Base-by-base conservation (phyloP, 2,329 filamentous ascomycete species). In the Periconia sp. region DNA sequence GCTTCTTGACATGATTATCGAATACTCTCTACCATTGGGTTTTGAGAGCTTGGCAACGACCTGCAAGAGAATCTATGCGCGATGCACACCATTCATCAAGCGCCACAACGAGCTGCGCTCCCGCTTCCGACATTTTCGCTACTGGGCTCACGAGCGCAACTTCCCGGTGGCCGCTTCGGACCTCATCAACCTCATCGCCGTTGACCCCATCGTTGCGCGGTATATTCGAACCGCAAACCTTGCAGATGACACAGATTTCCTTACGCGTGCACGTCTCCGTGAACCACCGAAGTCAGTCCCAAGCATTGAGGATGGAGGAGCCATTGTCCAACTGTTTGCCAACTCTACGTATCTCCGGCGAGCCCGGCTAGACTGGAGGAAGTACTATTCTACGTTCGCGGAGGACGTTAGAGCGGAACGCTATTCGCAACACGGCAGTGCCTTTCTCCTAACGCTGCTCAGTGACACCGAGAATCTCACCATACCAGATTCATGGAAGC, bases 41-140 rank as follows among this genome's bases (percentile, higher is more conserved):
- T 61, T 61, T 34, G 54, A 58, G 46, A 54, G 46, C 41, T 28
- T 59, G 28, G 56, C 54, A 43, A 46, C 54, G 30, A 58, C 52
- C 34, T 61, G 52, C 43, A 58, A 48, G 43, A 42, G 28, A 44
- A 43, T 55, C 38, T 46, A 58, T 36, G 34, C 36, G 28, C 36
- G 43, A 39, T 61, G 56, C 38, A 48, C 38, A 34, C 42, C 52
- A 13, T 58, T 57, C 30, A 45, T 59, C 28, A 17, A 48, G 25
- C 38, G 45, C 38, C 44, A 61, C 39, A 57, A 61, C 43, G 40
- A 37, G 42, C 46, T 61, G 18, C 46, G 54, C 48, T 45, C 35
- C 29, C 54, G 46, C 37, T 59, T 55, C 31, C 50, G 35, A 32
- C 18, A 49, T 26, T 57, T 61, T 49, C 17, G 23, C 16, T 60